These are phyloP conservation scores for Naegleria gruberi DNA, from an alignment of 208 protist genomes.

Conservation along the genomic window DNA sequence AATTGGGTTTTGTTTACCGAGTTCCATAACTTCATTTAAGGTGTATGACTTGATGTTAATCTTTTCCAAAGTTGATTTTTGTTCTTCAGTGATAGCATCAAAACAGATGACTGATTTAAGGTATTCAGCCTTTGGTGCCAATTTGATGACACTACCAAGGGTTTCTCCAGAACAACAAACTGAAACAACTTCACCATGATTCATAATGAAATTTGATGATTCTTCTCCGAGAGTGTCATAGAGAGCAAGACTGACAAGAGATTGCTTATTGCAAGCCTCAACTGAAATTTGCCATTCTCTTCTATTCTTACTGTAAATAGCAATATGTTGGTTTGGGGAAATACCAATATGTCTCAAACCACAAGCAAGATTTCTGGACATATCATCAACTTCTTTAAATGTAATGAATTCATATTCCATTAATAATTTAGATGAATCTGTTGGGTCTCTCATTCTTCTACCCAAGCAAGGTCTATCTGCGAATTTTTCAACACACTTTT, in stretches of 20 bases:
- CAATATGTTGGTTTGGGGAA: conserved; percentile 1
- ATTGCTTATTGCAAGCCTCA: conserved; percentile 8
- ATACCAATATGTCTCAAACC: not conserved
- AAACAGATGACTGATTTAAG: not conserved
- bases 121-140: not conserved
- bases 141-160: not conserved
- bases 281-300: conserved; percentile 8
- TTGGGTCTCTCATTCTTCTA: not conserved
- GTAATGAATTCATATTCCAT: conserved; percentile 14
- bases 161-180: not conserved
- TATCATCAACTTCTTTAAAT: not conserved
- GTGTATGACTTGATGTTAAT: not conserved
- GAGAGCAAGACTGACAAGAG: conserved; percentile 11
- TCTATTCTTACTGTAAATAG: conserved; percentile 22
- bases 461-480: not conserved
- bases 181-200: conserved; percentile 15
- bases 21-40: not conserved
- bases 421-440: not conserved
- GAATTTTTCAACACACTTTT: no score
- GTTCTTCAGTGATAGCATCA: not conserved
- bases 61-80: not conserved
- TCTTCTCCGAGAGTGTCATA: conserved; percentile 24
- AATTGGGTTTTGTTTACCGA: not conserved
- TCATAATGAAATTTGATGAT: not conserved
- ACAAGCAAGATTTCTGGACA: not conserved